Conservation (phyloP, 2,329 filamentous ascomycete genomes). For the Chrysosporium queenslandicum region DNA sequence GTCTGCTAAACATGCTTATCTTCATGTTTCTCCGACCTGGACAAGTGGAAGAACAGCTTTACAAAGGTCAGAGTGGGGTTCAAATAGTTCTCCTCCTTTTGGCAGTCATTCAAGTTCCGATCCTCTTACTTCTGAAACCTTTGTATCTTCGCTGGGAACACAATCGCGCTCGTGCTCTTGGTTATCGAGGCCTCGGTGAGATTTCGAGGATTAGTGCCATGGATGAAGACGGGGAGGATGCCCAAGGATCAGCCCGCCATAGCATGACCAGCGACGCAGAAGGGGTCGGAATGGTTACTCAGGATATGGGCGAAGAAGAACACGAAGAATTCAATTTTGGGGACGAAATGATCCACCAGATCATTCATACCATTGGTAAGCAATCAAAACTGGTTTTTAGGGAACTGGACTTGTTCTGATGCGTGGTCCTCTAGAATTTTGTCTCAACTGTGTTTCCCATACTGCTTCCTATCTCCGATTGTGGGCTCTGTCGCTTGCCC, state of each 20-base stretch:
- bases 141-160: conserved; percentile 91
- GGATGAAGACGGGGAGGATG: conserved; percentile 72
- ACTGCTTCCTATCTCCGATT: conserved; percentile 97
- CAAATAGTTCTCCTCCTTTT: conserved; percentile 72
- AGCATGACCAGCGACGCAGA: conserved; percentile 68
- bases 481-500: conserved; percentile 92
- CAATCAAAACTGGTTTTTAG: conserved; percentile 15
- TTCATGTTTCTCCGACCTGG: conserved; percentile 97
- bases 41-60: conserved; percentile 57
- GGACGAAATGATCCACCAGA: conserved; percentile 96
- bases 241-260: conserved; percentile 52
- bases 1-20: conserved; percentile 95
- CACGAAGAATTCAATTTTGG: conserved; percentile 96
- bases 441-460: conserved; percentile 96
- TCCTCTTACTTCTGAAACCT: conserved; percentile 89
- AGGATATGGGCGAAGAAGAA: conserved; percentile 68
- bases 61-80: conserved; percentile 62
- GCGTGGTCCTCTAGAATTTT: conserved; percentile 62
- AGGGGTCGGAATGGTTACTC: conserved; percentile 76
- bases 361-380: conserved; percentile 96
- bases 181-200: conserved; percentile 90
- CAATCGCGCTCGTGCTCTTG: conserved; percentile 74
- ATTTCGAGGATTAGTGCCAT: conserved; percentile 77
- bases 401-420: conserved; percentile 20
- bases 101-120: conserved; percentile 75